Percentiles rank a stretch among this genome's conserved stretches.
phyloP scores from a whole-genome alignment of 352 stramenopile genomes.

The Globisporangium yorkense region DNA sequence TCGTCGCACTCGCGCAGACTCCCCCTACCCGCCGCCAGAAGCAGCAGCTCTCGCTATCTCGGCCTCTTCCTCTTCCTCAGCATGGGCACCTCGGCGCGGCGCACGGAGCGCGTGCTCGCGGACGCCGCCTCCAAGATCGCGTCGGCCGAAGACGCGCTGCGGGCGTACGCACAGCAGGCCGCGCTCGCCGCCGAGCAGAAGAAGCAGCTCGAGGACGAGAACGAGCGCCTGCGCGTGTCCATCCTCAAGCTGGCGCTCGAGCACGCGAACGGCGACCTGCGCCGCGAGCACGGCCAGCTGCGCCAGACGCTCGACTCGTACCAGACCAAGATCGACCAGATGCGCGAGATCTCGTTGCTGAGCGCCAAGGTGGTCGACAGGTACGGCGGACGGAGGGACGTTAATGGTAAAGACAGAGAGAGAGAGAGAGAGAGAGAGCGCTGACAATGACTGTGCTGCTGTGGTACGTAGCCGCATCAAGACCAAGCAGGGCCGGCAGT shows the following conservation, averaged over 20 bases:
- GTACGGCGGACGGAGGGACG: constrained; percentile 13
- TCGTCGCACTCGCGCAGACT: not conserved
- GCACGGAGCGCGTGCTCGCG: constrained; percentile 59
- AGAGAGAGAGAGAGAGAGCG: not conserved
- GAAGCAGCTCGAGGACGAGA: constrained; percentile 69
- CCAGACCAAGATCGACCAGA: constrained; percentile 86
- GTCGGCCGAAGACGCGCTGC: constrained; percentile 58
- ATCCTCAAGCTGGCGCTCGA: constrained; percentile 74
- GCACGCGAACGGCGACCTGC: constrained; percentile 71
- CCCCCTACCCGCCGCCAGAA: constrained; percentile 2
- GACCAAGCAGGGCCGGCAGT: constrained; percentile 80
- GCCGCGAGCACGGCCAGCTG: constrained; percentile 76
- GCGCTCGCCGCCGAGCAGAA: constrained; percentile 57
- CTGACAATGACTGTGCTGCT: not conserved
- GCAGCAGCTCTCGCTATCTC: not conserved
- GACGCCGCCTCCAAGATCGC: constrained; percentile 70
- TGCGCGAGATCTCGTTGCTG: constrained; percentile 82
- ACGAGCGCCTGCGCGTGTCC: constrained; percentile 71
- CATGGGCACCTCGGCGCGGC: constrained; percentile 45
- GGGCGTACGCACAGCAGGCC: constrained; percentile 48
- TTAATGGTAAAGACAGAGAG: too few species aligned
- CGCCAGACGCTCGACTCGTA: constrained; percentile 83
- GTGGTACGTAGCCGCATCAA: constrained; percentile 59
- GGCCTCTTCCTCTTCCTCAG: too few species aligned
- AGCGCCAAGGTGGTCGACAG: constrained; percentile 83